phyloP scores from a whole-genome alignment of 768 basidiomycete species.

The Suillus spraguei region DNA sequence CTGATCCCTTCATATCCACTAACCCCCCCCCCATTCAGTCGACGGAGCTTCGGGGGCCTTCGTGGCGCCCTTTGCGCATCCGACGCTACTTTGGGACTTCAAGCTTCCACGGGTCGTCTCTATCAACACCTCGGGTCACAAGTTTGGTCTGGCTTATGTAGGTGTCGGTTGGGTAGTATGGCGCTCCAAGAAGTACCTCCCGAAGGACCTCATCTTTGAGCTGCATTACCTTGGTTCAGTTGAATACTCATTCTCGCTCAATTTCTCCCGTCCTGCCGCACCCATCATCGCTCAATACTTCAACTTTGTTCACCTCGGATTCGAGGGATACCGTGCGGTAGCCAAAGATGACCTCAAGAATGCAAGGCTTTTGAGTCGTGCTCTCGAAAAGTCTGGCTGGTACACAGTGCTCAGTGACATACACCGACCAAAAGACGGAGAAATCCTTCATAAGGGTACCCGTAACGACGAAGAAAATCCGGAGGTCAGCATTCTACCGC shows the following conservation, averaged over 20 bases:
- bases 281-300: conserved; percentile 66
- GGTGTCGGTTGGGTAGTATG: conserved; percentile 70
- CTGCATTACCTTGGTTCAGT: conserved; percentile 52
- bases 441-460: conserved; percentile 25
- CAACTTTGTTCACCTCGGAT: conserved; percentile 64
- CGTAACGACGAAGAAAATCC: conserved; percentile 52
- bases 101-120: conserved; percentile 58
- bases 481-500: conserved; percentile 44
- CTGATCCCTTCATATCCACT: conserved; percentile 21
- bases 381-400: conserved; percentile 58
- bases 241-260: conserved; percentile 77
- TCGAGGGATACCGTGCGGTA: conserved; percentile 51
- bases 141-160: conserved; percentile 58
- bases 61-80: conserved; percentile 60
- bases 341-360: conserved; percentile 56
- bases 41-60: conserved; percentile 67
- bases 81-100: conserved; percentile 63
- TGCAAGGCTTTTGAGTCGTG: conserved; percentile 65
- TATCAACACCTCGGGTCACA: conserved; percentile 64
- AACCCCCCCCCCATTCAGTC: conserved; percentile 30
- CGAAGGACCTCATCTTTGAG: conserved; percentile 72
- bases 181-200: conserved; percentile 56
- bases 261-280: conserved; percentile 63
- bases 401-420: conserved; percentile 57
- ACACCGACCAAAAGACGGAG: conserved; percentile 41